phyloP scores from a whole-genome alignment of 202 grass and related monocot species.

The Elaeis oleifera region DNA sequence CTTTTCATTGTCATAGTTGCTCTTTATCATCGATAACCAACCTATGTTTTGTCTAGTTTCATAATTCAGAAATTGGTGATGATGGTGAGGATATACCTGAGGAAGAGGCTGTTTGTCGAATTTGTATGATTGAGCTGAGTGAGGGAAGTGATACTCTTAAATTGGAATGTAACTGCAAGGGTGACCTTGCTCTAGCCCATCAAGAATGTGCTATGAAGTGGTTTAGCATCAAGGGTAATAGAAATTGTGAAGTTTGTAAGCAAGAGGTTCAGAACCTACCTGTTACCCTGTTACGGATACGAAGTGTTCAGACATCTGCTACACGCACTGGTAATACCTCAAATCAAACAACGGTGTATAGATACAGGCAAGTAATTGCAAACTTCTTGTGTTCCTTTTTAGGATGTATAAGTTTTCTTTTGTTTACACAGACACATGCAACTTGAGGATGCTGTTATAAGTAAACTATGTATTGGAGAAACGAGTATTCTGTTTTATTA shows the following conservation, averaged over 20 bases:
- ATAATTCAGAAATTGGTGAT: slow-evolving; percentile 23
- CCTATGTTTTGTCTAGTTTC: not conserved
- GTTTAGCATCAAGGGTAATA: slow-evolving; percentile 77
- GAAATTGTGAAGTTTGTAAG: slow-evolving; percentile 86
- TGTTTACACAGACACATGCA: too few relatives aligned
- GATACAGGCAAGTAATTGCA: slow-evolving; percentile 28
- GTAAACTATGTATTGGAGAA: too few relatives aligned
- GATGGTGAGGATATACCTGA: slow-evolving; percentile 68
- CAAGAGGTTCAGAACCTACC: slow-evolving; percentile 73
- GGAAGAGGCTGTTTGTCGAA: slow-evolving; percentile 94
- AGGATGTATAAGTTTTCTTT: too few relatives aligned
- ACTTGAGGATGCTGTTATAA: too few relatives aligned
- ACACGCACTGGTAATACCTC: not conserved
- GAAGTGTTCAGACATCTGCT: slow-evolving; percentile 10
- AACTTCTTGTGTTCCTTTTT: not conserved
- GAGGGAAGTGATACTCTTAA: slow-evolving; percentile 70
- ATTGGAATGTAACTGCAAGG: slow-evolving; percentile 74
- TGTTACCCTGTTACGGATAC: slow-evolving; percentile 67
- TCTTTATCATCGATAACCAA: slow-evolving; percentile 2
- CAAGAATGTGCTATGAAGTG: slow-evolving; percentile 77
- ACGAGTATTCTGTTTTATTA: too few relatives aligned
- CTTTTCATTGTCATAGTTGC: not conserved
- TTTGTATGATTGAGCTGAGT: slow-evolving; percentile 70
- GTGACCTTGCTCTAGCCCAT: slow-evolving; percentile 77
- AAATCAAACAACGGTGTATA: slow-evolving; percentile 7